These are phyloP conservation scores for Sclerospora graminicola DNA, from an alignment of 352 stramenopile species.

Conservation along the genomic window DNA sequence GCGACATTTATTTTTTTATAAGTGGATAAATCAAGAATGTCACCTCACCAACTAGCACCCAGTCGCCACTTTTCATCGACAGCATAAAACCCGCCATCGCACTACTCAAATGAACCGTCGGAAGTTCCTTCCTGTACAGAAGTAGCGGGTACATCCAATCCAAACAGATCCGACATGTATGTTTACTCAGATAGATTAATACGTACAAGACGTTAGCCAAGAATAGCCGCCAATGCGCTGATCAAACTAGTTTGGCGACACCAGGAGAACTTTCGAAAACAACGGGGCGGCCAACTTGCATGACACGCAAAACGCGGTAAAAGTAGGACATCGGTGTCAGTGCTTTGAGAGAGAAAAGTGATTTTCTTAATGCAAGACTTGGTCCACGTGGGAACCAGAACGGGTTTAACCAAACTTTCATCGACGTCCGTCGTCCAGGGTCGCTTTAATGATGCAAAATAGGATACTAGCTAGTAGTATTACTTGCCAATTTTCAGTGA, in stretches of 20 bases:
- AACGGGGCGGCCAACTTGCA: constrained; percentile 94
- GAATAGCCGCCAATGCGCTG: constrained; percentile 91
- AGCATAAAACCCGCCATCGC: constrained; percentile 97
- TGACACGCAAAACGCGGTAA: constrained; percentile 93
- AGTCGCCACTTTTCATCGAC: constrained; percentile 97
- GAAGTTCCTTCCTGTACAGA: constrained; percentile 16
- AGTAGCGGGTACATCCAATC: constrained; percentile 95
- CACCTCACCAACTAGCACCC: constrained; percentile 99
- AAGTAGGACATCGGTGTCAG: constrained; percentile 97
- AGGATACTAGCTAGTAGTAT: no score
- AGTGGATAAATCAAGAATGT: no score
- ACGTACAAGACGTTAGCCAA: constrained; percentile 93
- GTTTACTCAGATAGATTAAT: constrained; percentile 99
- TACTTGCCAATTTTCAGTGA: no score
- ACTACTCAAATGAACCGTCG: constrained; percentile 93
- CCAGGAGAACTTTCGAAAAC: constrained; percentile 98
- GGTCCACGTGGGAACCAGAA: constrained; percentile 81
- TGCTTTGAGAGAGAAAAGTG: constrained; percentile 91
- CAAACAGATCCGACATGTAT: constrained; percentile 99
- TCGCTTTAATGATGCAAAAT: no score
- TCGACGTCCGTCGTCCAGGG: constrained; percentile 7
- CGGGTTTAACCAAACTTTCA: constrained; percentile 76
- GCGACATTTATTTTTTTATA: no score
- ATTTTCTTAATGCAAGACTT: constrained; percentile 32
- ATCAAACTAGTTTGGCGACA: constrained; percentile 99